Evolutionary conservation across 2,329 filamentous ascomycete genomes (phyloP).

Genomic region (Penicillium sp.): DNA sequence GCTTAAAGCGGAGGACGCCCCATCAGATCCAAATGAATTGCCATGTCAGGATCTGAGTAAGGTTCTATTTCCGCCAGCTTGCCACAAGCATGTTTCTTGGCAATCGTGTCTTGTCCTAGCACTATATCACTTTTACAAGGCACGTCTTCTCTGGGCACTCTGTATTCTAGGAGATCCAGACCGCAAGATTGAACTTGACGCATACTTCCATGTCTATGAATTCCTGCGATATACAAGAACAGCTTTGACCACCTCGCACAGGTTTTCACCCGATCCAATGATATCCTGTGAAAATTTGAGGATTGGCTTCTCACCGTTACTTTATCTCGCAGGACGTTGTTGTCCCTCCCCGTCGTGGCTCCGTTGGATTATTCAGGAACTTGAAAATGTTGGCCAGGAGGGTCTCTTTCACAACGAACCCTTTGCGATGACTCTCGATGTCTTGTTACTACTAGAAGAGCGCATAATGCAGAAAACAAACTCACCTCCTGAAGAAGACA

Average conservation of each 20-base stretch:
- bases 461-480: background rate
- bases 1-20: background rate
- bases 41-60: background rate
- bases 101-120: slow-evolving; percentile 9
- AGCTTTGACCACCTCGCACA: background rate
- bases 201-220: slow-evolving; percentile 11
- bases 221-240: slow-evolving; percentile 9
- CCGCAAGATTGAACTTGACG: slow-evolving; percentile 7
- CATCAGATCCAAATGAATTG: background rate
- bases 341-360: slow-evolving; percentile 14
- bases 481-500: background rate
- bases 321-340: slow-evolving; percentile 13
- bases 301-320: slow-evolving; percentile 12
- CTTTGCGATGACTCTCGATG: slow-evolving; percentile 10
- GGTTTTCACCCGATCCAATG: background rate
- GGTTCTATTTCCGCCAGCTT: slow-evolving; percentile 3
- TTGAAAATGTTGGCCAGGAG: slow-evolving; percentile 4
- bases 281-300: slow-evolving; percentile 9
- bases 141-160: slow-evolving; percentile 10
- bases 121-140: slow-evolving; percentile 12
- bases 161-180: slow-evolving; percentile 7
- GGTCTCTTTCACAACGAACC: slow-evolving; percentile 9
- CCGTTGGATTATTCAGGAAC: slow-evolving; percentile 13
- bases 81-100: background rate
- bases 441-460: slow-evolving; percentile 10